Percentiles rank a stretch among this genome's conserved stretches.
These are phyloP conservation scores for Rauvolfia tetraphylla DNA, from an alignment of 257 asterid species.

Conservation along the genomic window DNA sequence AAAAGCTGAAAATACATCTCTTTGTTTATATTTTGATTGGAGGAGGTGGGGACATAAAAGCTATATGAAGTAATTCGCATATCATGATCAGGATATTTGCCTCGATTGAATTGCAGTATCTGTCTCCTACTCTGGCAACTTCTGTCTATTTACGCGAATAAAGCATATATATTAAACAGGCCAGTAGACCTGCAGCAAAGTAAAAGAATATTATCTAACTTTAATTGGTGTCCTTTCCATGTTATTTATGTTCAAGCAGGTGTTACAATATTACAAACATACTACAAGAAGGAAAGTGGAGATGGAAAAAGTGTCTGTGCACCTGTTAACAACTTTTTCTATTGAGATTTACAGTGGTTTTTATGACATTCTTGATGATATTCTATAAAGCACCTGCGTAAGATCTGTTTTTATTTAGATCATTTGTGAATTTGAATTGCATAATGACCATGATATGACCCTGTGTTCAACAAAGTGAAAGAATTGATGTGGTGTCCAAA, in stretches of 20 bases:
- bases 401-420: slow-evolving; percentile 1
- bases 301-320: neutral
- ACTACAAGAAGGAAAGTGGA: neutral
- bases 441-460: neutral
- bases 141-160: neutral
- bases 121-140: neutral
- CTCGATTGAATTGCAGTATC: neutral
- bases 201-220: neutral
- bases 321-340: neutral
- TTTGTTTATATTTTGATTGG: neutral
- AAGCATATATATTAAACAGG: neutral
- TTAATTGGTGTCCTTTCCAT: neutral
- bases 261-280: neutral
- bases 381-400: neutral
- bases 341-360: neutral
- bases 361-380: neutral
- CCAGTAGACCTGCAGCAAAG: neutral
- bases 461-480: neutral
- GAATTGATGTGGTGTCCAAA: neutral
- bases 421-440: neutral
- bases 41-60: neutral
- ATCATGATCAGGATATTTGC: neutral
- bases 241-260: neutral
- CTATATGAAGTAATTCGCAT: neutral
- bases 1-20: neutral